Base-by-base conservation (phyloP, 208 protist genomes). In the Acanthamoeba triangularis region DNA sequence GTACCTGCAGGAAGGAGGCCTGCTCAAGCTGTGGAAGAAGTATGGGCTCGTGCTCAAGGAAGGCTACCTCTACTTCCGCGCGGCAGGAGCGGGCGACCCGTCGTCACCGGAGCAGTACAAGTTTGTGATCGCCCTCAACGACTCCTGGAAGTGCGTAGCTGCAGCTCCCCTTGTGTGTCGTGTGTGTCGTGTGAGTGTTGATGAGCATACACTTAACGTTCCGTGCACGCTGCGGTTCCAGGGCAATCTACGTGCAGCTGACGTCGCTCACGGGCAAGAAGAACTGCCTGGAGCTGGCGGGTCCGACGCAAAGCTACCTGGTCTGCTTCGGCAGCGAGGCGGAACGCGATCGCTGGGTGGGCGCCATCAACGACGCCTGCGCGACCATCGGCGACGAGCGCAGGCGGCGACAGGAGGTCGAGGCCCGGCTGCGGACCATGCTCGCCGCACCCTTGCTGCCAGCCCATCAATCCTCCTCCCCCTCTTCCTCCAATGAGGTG, bases 11-110 rank as follows among this genome's bases (percentile, higher is more conserved):
- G 69, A 78, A 44, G 33, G 33, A 7, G 33, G 69, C 14, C 10
- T 78, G 69, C 37, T 78, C 28, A 78, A 78, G 69, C 69, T 78
- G 69, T 78, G 69, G 69, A 78, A 47, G 16, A 78, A 47, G 69
- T 47, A 33, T 16, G n/a, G 30, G 20, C 69, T 78, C 37, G 69
- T 78, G 30, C 69, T 78, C 20, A 78, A 78, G 69, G 69, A 78
- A n/a, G 8, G 14, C 11, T 35, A 28, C 7, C 69, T 78, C 69
- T 78, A 78, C 69, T 78, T 78, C 69, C 37, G 33, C 33, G 5
- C 69, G 28, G 37, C 37, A 3, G 37, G 37, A 41, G 47, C 69
- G 3, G 33, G 28, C 18, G 33, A 78, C 69, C 37, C 37, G 11
- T 10, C 8, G n/a, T 30, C 14, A 1, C 8, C 61, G 2, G 61